Evolutionary conservation across 306 rosid genomes (phyloP), one percentile per base, ranked within the genome.

Genomic region (Sindora glabra): DNA sequence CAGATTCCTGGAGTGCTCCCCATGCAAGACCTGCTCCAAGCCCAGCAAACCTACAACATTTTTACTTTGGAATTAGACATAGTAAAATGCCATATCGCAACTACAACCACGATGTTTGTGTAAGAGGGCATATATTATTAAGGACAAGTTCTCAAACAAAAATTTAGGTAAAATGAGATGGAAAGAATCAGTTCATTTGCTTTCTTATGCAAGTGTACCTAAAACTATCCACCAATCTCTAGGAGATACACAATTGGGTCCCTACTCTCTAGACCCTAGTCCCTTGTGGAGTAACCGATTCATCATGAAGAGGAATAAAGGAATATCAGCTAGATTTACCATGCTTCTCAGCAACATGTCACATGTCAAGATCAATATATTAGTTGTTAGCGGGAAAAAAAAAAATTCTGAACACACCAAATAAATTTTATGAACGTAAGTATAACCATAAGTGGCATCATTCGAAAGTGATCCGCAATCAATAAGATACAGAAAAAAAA

Each of bases 1-100:
- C 78, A 59, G 96, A 88, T 80, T 92, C 96, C 83, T 92, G 83
- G 53, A 92, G 51, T 16, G 98, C 86, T 67, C 98, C 98, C 98
- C 95, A 88, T 1, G 96, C 95, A 51, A 89, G 98, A 30, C 95
- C 88, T 62, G 86, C 95, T 53, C 96, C 96, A 14, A 92, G 80
- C 15, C 96, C 98, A 39, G 95, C 96, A 83, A 92, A 92, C 75
- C 95, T 79, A 41, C 56, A 66, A 51, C 48, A 30, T 5, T 5
- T 42, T 27, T 23, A 59, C 17, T 22, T 46, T 58, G 33, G 24
- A 25, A 30, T 30, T 24, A 58, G 45, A 18, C 0, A 45, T 26
- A 51, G 48, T 25, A 67, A 54, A 29, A 1, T n/a, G n/a, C n/a
- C n/a, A n/a, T n/a, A 22, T 22, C 47, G n/a, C 19, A 13, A 13